Evolutionary conservation across 176 grass and related monocot species (phyloP).

Genomic region (Juncus inflexus): DNA sequence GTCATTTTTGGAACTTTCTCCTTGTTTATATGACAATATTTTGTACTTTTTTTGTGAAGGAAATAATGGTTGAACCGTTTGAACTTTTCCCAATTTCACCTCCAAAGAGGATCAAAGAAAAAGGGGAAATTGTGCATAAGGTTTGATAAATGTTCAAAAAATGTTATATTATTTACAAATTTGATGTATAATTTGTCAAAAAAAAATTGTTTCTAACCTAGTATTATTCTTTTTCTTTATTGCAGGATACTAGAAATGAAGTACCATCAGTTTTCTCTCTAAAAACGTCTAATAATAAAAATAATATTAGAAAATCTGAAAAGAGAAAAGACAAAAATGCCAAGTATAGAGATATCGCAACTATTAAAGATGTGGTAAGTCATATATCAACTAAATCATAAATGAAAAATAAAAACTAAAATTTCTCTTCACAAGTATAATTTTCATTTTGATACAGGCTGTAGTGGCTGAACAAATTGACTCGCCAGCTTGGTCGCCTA

Average conservation of each 20-base stretch:
- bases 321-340: not conserved
- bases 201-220: not conserved
- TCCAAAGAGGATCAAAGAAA: too few species aligned
- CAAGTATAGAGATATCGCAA: conserved; percentile 6
- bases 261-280: not conserved
- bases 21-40: too few species aligned
- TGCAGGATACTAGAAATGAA: conserved; percentile 4
- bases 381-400: not conserved
- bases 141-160: too few species aligned
- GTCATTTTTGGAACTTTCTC: too few species aligned
- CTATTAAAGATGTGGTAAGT: conserved; percentile 9
- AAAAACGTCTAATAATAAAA: not conserved
- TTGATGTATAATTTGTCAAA: not conserved
- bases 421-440: not conserved
- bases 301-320: conserved; percentile 3
- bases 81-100: conserved; percentile 13
- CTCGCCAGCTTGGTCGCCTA: conserved; percentile 28
- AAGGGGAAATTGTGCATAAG: too few species aligned
- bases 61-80: conserved; percentile 19
- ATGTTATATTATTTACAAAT: too few species aligned
- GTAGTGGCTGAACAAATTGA: conserved; percentile 27
- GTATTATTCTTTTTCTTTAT: not conserved
- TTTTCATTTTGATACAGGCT: conserved; percentile 31
- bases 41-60: not conserved
- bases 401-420: not conserved